These are phyloP conservation scores for Salix suchowensis DNA, from an alignment of 345 rosid species.

Conservation along the genomic window DNA sequence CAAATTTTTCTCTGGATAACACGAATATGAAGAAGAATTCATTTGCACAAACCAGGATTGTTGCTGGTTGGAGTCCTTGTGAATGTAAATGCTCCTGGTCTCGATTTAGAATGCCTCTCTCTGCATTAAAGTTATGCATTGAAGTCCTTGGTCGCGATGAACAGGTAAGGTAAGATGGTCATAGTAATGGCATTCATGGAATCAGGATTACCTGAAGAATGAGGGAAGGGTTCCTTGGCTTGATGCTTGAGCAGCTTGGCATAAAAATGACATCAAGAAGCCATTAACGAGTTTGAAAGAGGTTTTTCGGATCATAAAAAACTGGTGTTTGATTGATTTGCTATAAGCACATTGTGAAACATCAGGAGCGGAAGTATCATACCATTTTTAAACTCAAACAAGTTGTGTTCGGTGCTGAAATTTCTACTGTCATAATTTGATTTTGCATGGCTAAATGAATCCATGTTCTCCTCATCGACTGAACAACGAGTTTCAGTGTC, in stretches of 20 bases:
- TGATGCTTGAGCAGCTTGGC: constrained; percentile 41
- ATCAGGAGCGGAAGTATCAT: not conserved
- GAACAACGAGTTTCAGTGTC: not conserved
- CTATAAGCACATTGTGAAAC: not conserved
- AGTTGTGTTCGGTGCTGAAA: constrained; percentile 31
- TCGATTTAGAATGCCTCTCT: constrained; percentile 17
- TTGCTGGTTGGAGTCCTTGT: constrained; percentile 25
- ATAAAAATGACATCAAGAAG: not conserved
- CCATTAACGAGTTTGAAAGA: not conserved
- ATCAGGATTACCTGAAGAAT: constrained; percentile 31
- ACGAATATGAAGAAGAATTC: not conserved
- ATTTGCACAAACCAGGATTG: constrained; percentile 30
- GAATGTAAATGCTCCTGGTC: constrained; percentile 35
- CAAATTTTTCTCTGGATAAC: not conserved
- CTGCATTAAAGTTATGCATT: constrained; percentile 22
- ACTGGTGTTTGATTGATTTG: not conserved
- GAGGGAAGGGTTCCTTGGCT: constrained; percentile 32
- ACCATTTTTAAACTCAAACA: constrained; percentile 41
- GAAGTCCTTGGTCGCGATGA: not conserved
- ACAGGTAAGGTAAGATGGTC: not conserved
- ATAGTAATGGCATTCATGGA: not conserved
- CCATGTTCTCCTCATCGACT: constrained; percentile 25
- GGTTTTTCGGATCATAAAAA: not conserved
- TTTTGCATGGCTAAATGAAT: constrained; percentile 13
- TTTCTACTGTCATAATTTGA: constrained; percentile 15